Base-by-base conservation (phyloP, 169 alveolate genomes). In the Plasmodium knowlesi region DNA sequence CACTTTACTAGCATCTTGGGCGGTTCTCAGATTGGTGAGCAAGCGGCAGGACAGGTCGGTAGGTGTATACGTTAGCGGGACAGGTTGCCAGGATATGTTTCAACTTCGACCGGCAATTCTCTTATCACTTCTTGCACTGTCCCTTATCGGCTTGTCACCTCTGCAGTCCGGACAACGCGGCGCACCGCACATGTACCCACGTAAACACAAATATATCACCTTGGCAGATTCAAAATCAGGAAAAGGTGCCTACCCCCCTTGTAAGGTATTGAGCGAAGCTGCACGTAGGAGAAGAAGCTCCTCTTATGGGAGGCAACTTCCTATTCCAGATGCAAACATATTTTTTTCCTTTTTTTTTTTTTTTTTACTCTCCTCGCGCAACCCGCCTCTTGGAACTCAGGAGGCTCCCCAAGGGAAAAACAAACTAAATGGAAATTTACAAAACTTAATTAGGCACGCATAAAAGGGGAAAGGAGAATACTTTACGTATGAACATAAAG, bases 1-100 rank as follows among this genome's bases (percentile, higher is more conserved):
- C 95, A 93, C 54, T 92, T 95, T 84, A 96, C 84, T 96, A 95
- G 92, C 93, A 78, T 94, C 14, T 74, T 70, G 19, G 25, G 5
- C 8, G 10, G 16, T 25, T 57, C 12, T 30, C n/a, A 14, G n/a
- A n/a, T n/a, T n/a, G n/a, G n/a, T n/a, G n/a, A n/a, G n/a, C n/a
- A n/a, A n/a, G n/a, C n/a, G n/a, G n/a, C n/a, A n/a, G n/a, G n/a
- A n/a, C n/a, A n/a, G n/a, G n/a, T n/a, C n/a, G n/a, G n/a, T n/a
- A n/a, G n/a, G n/a, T n/a, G n/a, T n/a, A n/a, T n/a, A n/a, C n/a
- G n/a, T n/a, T n/a, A n/a, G n/a, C n/a, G n/a, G n/a, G n/a, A n/a
- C n/a, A n/a, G 10, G 16, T 25, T 57, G 12, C 16, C n/a, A 14
- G 85, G 83, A 28, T 4, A 22, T 1, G 95, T 91, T 12, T 8